Evolutionary conservation across 2,329 filamentous ascomycete species (phyloP).

Genomic region (Fusarium cicatricum): DNA sequence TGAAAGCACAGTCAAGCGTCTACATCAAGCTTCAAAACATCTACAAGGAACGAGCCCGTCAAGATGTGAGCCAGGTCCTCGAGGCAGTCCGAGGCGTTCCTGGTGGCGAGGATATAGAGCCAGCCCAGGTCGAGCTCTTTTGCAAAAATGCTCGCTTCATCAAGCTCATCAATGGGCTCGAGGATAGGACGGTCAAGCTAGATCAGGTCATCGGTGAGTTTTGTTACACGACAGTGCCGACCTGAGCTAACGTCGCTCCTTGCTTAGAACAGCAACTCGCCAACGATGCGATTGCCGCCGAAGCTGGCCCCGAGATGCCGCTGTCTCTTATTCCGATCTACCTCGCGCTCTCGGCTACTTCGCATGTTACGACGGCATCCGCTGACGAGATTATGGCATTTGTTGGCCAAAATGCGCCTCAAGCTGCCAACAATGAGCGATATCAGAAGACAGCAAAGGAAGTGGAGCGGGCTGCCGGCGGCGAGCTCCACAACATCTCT

Average conservation of each 20-base stretch:
- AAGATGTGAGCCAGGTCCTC: constrained; percentile 80
- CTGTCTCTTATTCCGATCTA: constrained; percentile 74
- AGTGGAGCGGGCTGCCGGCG: constrained; percentile 78
- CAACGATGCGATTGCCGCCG: constrained; percentile 62
- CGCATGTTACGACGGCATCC: constrained; percentile 54
- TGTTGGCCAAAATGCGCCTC: constrained; percentile 54
- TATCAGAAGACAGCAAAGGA: constrained; percentile 67
- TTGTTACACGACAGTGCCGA: background rate
- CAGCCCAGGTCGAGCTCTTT: constrained; percentile 84
- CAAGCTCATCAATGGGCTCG: constrained; percentile 76
- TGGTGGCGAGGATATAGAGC: constrained; percentile 64
- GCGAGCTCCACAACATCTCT: constrained; percentile 92
- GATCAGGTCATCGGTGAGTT: constrained; percentile 64
- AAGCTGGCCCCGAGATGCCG: constrained; percentile 56
- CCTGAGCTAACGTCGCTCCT: constrained; percentile 2
- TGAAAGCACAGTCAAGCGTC: constrained; percentile 92
- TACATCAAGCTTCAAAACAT: constrained; percentile 92
- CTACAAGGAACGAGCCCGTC: constrained; percentile 87
- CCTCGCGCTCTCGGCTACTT: constrained; percentile 67
- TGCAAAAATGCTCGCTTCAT: constrained; percentile 96
- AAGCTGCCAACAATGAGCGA: constrained; percentile 58
- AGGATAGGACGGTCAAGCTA: constrained; percentile 55
- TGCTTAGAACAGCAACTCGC: constrained; percentile 60
- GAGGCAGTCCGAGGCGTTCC: constrained; percentile 64
- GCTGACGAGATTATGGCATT: constrained; percentile 62